A percentile compares a stretch with the other conserved stretches of the same genome.
Evolutionary conservation across 129 eudicot species (phyloP).

Genomic region (Saposhnikovia divaricata): DNA sequence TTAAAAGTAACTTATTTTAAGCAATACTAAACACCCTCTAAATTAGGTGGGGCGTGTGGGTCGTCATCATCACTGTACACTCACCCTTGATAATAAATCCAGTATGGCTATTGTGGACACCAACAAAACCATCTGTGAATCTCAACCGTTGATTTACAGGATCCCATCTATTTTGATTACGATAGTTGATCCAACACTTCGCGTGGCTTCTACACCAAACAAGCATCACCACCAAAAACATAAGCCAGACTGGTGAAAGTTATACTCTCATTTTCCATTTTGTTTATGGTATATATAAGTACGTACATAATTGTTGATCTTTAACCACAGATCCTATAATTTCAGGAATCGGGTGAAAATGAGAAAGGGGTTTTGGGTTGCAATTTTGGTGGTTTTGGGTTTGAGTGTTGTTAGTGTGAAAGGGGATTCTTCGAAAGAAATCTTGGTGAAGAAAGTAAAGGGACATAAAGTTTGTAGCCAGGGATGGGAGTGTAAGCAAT

Average conservation of each 20-base stretch:
- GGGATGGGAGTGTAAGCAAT: constrained; percentile 79
- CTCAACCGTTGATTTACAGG: neutral
- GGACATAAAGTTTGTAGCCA: constrained; percentile 65
- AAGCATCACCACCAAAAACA: too few species aligned
- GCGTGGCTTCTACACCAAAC: neutral
- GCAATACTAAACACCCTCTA: too few species aligned
- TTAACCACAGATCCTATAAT: too few species aligned
- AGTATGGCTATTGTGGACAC: neutral
- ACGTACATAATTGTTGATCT: neutral
- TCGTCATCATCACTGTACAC: neutral
- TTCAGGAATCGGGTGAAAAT: neutral
- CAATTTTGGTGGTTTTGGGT: constrained; percentile 8
- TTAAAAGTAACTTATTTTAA: too few species aligned
- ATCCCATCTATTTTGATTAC: neutral
- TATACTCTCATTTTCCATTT: neutral
- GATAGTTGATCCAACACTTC: neutral
- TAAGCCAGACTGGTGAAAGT: neutral
- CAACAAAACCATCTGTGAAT: neutral
- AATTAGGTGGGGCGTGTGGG: neutral
- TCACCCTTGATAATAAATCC: neutral
- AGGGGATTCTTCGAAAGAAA: constrained; percentile 13
- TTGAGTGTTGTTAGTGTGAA: constrained; percentile 3
- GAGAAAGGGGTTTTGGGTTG: neutral
- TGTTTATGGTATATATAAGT: too few species aligned
- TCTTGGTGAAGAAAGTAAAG: constrained; percentile 46